Evolutionary conservation across 768 basidiomycete species (phyloP).

Genomic region (Phaeotremella skinneri): DNA sequence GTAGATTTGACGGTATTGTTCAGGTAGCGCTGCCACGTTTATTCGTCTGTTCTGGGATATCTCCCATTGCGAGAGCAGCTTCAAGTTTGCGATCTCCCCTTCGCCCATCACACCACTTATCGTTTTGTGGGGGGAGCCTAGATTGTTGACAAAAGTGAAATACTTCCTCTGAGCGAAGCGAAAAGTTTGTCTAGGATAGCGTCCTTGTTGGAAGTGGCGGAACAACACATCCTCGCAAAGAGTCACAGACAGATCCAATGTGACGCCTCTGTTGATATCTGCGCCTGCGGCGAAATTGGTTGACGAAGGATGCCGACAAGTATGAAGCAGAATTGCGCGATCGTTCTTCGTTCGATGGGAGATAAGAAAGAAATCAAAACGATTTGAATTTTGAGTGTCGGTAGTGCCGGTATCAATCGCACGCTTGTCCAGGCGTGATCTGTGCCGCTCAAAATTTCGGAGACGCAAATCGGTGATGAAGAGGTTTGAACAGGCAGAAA

Average conservation of each 20-base stretch:
- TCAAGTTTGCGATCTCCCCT: not conserved
- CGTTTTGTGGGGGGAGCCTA: not conserved
- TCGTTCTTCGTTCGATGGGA: not conserved
- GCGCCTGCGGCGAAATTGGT: not conserved
- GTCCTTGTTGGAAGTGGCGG: not conserved
- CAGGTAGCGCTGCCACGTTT: not conserved
- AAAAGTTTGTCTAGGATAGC: not conserved
- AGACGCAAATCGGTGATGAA: not conserved
- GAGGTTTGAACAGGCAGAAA: not conserved
- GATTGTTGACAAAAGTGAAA: too few species aligned
- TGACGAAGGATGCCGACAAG: not conserved
- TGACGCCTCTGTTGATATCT: not conserved
- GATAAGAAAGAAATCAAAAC: not conserved
- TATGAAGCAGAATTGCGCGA: conserved; percentile 1
- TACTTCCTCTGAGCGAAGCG: not conserved
- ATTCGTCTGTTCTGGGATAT: not conserved
- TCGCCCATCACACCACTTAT: not conserved
- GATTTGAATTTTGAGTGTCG: not conserved
- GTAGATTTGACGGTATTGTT: not conserved
- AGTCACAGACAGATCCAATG: not conserved
- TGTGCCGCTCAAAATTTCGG: not conserved
- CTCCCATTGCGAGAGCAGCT: not conserved
- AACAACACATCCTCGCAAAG: not conserved
- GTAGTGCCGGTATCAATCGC: not conserved
- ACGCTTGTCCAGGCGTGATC: not conserved